phyloP scores from a whole-genome alignment of 2,329 filamentous ascomycete species.

The Aspergillus sp. region DNA sequence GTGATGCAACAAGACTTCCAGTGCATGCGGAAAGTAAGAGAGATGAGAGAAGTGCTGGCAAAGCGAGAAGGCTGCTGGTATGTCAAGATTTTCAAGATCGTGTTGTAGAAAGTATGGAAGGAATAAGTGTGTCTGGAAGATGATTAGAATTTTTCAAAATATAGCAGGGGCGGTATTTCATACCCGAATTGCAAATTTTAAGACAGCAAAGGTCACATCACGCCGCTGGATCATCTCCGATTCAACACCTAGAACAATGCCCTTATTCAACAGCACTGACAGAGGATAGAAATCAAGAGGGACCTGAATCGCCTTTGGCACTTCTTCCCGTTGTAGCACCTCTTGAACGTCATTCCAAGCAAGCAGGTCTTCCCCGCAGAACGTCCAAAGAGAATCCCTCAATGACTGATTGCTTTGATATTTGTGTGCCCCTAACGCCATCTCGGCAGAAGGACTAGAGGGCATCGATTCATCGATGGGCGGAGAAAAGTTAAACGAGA shows the following conservation, averaged over 20 bases:
- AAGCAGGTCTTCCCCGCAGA: slow-evolving; percentile 80
- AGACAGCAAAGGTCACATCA: slow-evolving; percentile 85
- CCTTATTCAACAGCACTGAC: slow-evolving; percentile 81
- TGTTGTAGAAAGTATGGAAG: slow-evolving; percentile 81
- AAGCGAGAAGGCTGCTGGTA: slow-evolving; percentile 73
- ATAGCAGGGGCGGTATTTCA: slow-evolving; percentile 24
- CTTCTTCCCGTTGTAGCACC: slow-evolving; percentile 69
- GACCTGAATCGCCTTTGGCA: slow-evolving; percentile 71
- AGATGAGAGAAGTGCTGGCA: slow-evolving; percentile 81
- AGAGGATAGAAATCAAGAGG: slow-evolving; percentile 93
- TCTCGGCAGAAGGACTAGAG: slow-evolving; percentile 45
- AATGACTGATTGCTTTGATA: slow-evolving; percentile 53
- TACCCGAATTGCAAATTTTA: slow-evolving; percentile 83
- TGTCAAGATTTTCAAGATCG: slow-evolving; percentile 70
- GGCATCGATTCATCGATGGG: slow-evolving; percentile 45
- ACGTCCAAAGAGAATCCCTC: slow-evolving; percentile 88
- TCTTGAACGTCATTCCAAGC: slow-evolving; percentile 87
- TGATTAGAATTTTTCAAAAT: slow-evolving; percentile 5
- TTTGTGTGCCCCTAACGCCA: slow-evolving; percentile 33
- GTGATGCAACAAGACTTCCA: slow-evolving; percentile 88
- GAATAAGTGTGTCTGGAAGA: slow-evolving; percentile 84
- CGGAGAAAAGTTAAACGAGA: slow-evolving; percentile 43
- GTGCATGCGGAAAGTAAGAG: slow-evolving; percentile 86
- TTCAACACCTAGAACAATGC: slow-evolving; percentile 84
- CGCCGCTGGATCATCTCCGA: slow-evolving; percentile 89